phyloP scores from a whole-genome alignment of 2,329 filamentous ascomycete species.

The Dothidotthia symphoricarpi region DNA sequence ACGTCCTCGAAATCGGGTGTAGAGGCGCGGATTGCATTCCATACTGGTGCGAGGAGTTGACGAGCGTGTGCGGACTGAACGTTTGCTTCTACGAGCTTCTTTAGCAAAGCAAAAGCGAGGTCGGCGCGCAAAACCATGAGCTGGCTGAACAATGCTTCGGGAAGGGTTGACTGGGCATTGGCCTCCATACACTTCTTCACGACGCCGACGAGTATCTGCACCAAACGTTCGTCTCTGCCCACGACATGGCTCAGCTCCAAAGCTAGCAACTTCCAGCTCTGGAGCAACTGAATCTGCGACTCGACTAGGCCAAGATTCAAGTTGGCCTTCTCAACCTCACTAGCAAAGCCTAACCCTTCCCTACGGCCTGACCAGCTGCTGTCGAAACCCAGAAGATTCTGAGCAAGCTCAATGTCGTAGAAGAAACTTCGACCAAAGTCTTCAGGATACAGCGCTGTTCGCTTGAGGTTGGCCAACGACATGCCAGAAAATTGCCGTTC shows the following conservation, averaged over 20 bases:
- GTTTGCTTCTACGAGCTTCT: conserved; percentile 66
- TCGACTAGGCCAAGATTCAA: conserved; percentile 88
- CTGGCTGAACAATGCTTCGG: conserved; percentile 77
- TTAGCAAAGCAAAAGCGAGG: conserved; percentile 77
- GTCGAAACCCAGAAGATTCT: conserved; percentile 74
- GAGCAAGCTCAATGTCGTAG: conserved; percentile 75
- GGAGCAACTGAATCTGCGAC: conserved; percentile 81
- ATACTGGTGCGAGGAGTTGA: conserved; percentile 56
- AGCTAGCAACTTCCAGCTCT: conserved; percentile 85
- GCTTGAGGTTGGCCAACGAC: conserved; percentile 75
- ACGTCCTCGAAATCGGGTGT: conserved; percentile 60
- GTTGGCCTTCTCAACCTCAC: conserved; percentile 84
- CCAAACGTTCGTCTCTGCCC: conserved; percentile 55
- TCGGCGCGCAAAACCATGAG: conserved; percentile 75
- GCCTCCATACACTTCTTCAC: conserved; percentile 74
- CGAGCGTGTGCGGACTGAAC: conserved; percentile 53
- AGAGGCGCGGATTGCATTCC: conserved; percentile 58
- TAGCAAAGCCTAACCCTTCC: conserved; percentile 66
- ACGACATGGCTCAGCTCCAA: conserved; percentile 74
- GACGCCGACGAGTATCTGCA: conserved; percentile 70
- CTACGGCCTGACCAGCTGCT: conserved; percentile 66
- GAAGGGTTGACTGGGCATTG: conserved; percentile 69
- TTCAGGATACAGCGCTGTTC: conserved; percentile 64
- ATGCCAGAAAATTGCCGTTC: conserved; percentile 72
- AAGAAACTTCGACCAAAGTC: conserved; percentile 75